These are phyloP conservation scores for Skeletonema tropicum DNA, from an alignment of 108 stramenopile genomes.

Conservation along the genomic window DNA sequence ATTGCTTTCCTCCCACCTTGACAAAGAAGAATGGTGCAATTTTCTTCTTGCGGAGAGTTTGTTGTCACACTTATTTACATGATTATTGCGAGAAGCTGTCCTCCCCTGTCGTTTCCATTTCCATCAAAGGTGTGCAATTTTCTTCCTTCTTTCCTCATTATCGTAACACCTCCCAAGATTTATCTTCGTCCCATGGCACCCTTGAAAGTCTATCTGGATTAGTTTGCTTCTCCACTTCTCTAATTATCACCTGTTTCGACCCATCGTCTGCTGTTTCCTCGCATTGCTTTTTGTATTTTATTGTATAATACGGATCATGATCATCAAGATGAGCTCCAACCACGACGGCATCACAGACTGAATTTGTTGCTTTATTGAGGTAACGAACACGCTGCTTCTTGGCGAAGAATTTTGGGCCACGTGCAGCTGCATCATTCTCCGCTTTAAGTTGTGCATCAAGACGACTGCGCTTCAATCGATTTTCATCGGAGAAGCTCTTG, in stretches of 20 bases:
- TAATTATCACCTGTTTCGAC: not conserved
- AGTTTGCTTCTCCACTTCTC: constrained; percentile 52
- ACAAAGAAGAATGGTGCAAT: too few relatives aligned
- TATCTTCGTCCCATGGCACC: constrained; percentile 40
- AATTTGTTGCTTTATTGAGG: constrained; percentile 25
- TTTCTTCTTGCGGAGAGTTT: too few relatives aligned
- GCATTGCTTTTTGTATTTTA: constrained; percentile 32
- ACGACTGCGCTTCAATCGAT: constrained; percentile 1
- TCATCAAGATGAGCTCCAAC: constrained; percentile 50
- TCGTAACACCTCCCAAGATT: constrained; percentile 33
- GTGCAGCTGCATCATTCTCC: constrained; percentile 24
- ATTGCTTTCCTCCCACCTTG: too few relatives aligned
- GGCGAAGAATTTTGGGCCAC: constrained; percentile 24
- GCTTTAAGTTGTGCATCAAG: constrained; percentile 29
- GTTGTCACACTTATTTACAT: too few relatives aligned
- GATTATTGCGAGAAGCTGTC: too few relatives aligned
- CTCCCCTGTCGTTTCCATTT: too few relatives aligned
- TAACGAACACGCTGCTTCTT: constrained; percentile 47
- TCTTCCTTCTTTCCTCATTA: not conserved
- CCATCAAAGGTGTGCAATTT: not conserved
- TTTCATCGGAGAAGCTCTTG: not conserved
- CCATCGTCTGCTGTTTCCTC: constrained; percentile 29
- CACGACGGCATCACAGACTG: constrained; percentile 29
- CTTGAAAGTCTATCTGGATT: constrained; percentile 44
- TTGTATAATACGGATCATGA: constrained; percentile 56